Percentiles rank a stretch among this genome's conserved stretches.
Evolutionary conservation across 2,329 filamentous ascomycete species (phyloP).

Genomic region (Phoma herbarum): DNA sequence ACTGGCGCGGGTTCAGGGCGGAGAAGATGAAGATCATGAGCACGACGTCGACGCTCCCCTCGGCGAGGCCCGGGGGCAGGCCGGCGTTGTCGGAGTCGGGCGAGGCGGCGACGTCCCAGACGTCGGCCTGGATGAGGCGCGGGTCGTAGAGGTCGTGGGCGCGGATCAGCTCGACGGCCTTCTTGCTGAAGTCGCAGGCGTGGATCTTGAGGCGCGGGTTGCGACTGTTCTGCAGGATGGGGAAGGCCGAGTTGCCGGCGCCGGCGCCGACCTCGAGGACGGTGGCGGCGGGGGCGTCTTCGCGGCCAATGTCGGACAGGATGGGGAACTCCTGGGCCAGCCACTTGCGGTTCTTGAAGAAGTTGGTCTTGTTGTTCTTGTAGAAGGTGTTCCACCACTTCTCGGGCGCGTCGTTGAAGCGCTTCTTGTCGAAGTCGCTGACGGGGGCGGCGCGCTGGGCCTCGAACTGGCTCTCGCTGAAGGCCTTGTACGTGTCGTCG

Average conservation of each 20-base stretch:
- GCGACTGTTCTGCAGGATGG: conserved; percentile 81
- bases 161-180: conserved; percentile 92
- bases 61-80: conserved; percentile 78
- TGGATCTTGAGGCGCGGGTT: conserved; percentile 85
- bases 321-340: conserved; percentile 94
- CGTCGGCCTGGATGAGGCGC: conserved; percentile 81
- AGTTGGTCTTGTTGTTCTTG: conserved; percentile 95
- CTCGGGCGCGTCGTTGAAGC: conserved; percentile 88
- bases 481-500: conserved; percentile 86
- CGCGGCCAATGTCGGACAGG: conserved; percentile 75
- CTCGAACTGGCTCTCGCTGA: conserved; percentile 82
- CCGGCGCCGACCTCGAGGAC: conserved; percentile 93
- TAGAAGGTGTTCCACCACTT: conserved; percentile 99
- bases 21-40: conserved; percentile 98
- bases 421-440: conserved; percentile 89
- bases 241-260: conserved; percentile 96
- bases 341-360: conserved; percentile 99
- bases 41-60: conserved; percentile 87
- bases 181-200: conserved; percentile 96
- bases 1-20: conserved; percentile 84
- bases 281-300: conserved; percentile 72
- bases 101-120: conserved; percentile 81
- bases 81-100: conserved; percentile 58
- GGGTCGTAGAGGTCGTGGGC: conserved; percentile 77
- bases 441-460: conserved; percentile 88